A percentile compares a stretch with the other conserved stretches of the same genome.
These are phyloP conservation scores for Trichoderma koningiopsis DNA, from an alignment of 2,329 filamentous ascomycete genomes.

Conservation along the genomic window DNA sequence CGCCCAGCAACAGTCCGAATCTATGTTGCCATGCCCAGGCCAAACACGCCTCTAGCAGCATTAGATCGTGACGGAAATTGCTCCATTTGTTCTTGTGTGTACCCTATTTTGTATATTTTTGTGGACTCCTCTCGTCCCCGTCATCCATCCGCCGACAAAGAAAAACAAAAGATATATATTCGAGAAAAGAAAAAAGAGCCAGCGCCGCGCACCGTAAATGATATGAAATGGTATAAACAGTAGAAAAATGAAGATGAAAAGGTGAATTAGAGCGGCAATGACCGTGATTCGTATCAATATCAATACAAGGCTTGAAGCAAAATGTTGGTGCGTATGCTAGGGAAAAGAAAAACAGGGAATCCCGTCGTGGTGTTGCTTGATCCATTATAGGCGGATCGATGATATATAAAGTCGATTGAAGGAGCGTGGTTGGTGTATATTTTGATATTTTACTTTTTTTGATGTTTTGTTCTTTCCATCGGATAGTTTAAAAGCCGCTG, in stretches of 20 bases:
- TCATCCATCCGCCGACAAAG: conserved; percentile 3
- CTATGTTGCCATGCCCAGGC: conserved; percentile 1
- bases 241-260: conserved; percentile 4
- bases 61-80: conserved; percentile 14
- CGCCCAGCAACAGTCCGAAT: not conserved
- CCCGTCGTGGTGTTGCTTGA: conserved; percentile 26
- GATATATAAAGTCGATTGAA: conserved; percentile 14
- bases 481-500: conserved; percentile 55
- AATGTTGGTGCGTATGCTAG: not conserved
- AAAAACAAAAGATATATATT: conserved; percentile 1
- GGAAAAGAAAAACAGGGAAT: conserved; percentile 26
- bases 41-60: conserved; percentile 17
- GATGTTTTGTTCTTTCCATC: not conserved
- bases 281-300: conserved; percentile 26
- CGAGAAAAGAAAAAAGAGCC: conserved; percentile 1
- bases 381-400: not conserved
- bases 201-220: conserved; percentile 5
- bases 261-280: conserved; percentile 17
- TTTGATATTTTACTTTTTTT: not conserved
- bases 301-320: conserved; percentile 21
- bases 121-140: not conserved
- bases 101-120: conserved; percentile 9
- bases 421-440: not conserved
- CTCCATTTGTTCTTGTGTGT: conserved; percentile 11
- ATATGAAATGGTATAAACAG: conserved; percentile 2